These are phyloP conservation scores for Martiniozyma abietophila DNA, from an alignment of 805 yeast species.

Conservation along the genomic window DNA sequence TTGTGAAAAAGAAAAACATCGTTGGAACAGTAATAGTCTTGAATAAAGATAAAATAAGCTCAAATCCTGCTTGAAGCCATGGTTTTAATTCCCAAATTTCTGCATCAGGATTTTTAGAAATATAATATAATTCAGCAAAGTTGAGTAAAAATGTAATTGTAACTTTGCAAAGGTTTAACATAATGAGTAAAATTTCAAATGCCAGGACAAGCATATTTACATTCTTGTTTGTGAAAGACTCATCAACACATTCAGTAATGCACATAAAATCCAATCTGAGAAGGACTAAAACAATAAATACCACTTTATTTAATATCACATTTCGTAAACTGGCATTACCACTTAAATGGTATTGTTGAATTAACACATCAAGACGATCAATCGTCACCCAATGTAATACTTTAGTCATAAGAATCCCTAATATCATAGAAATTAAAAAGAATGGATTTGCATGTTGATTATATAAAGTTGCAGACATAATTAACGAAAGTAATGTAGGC, in stretches of 20 bases:
- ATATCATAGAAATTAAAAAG: constrained; percentile 29
- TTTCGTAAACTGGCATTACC: constrained; percentile 15
- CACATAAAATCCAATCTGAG: constrained; percentile 41
- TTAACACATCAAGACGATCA: constrained; percentile 37
- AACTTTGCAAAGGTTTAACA: constrained; percentile 41
- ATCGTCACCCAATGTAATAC: constrained; percentile 69
- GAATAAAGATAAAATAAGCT: constrained; percentile 39
- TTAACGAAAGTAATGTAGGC: constrained; percentile 52
- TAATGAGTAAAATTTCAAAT: constrained; percentile 62
- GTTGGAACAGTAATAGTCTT: constrained; percentile 20
- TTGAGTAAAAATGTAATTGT: constrained; percentile 41
- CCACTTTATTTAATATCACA: constrained; percentile 31
- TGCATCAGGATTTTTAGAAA: constrained; percentile 34
- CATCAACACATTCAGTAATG: constrained; percentile 48
- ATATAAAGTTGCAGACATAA: constrained; percentile 49
- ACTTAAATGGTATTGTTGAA: constrained; percentile 32
- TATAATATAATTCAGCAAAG: constrained; percentile 45
- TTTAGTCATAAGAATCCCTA: constrained; percentile 41
- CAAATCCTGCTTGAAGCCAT: constrained; percentile 38
- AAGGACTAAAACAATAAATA: constrained; percentile 36
- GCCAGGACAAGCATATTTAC: constrained; percentile 60
- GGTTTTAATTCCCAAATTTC: constrained; percentile 74
- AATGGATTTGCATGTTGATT: constrained; percentile 35
- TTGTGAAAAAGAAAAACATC: constrained; percentile 34
- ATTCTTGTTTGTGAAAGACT: constrained; percentile 42